Evolutionary conservation across 2,329 filamentous ascomycete species (phyloP), one percentile per base, ranked within the genome.

Genomic region (Penicillium sp.): DNA sequence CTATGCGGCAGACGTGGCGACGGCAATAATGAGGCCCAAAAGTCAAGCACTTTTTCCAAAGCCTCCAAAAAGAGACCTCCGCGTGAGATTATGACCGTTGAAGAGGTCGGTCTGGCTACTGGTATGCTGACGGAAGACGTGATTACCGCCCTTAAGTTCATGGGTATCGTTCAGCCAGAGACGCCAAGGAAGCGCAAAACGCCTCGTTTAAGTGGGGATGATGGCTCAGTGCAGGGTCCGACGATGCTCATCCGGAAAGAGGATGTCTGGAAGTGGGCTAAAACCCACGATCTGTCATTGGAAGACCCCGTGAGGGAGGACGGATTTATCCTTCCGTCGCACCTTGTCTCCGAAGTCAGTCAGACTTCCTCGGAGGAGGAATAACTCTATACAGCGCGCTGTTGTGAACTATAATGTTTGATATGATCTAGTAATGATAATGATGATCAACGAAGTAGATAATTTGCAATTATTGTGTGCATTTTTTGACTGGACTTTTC

Each of bases 61-160:
- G 68, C 65, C 4, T 61, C 68, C 10, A 77, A 72, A 56, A 75
- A 74, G 57, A 72, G 66, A 31, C 58, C 53, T 7, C 52, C 56
- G 11, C 60, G 63, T 13, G 73, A 81, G 59, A 61, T 73, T 4
- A 69, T 89, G 43, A 84, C 84, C 9, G 74, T 95, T 9, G 77
- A 82, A 39, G 79, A 86, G 47, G 84, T 91, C 60, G 87, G 87
- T 43, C 74, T 80, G 40, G 82, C 79, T 31, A 95, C 89, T 0
- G 95, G 87, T 74, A 95, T 97, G 66, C 75, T 85, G 46, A 78
- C 79, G 0, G 91, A 96, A 35, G 91, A 97, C 69, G 88, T 91
- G 47, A 78, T 95, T 35, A 75, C 75, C 0, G 83, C 89, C 20
- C 72, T 96, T 44, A 81, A 86, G 50, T 84, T 88, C 47, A 95